phyloP scores from a whole-genome alignment of 2,329 filamentous ascomycete genomes.

The Xylaria sp. region DNA sequence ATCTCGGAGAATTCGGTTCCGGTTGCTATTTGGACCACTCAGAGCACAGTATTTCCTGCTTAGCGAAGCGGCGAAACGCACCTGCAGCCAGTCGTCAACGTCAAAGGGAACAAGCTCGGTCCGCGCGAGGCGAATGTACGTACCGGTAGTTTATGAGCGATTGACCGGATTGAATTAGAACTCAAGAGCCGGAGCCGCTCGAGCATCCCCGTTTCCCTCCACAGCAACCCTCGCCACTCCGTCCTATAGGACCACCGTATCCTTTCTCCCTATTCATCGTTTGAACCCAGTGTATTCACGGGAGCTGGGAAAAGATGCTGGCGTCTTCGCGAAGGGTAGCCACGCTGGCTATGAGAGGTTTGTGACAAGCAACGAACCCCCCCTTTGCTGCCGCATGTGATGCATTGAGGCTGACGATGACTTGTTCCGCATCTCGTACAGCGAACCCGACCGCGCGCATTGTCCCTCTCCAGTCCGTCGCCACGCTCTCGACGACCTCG shows the following conservation, averaged over 20 bases:
- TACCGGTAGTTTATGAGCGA: too few relatives aligned
- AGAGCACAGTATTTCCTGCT: slow-evolving; percentile 38
- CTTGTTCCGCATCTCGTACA: slow-evolving; percentile 50
- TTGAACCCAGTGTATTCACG: slow-evolving; percentile 4
- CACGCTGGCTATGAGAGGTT: slow-evolving; percentile 56
- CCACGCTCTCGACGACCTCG: slow-evolving; percentile 72
- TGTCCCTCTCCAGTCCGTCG: slow-evolving; percentile 70
- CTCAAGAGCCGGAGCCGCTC: slow-evolving; percentile 32
- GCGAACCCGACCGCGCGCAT: slow-evolving; percentile 74
- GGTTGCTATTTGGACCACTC: slow-evolving; percentile 30
- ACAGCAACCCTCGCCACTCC: slow-evolving; percentile 33
- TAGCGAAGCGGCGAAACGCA: slow-evolving; percentile 36
- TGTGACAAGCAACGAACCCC: slow-evolving; percentile 25
- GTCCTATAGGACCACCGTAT: slow-evolving; percentile 6
- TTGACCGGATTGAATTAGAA: slow-evolving; percentile 17
- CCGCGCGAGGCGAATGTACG: slow-evolving; percentile 36
- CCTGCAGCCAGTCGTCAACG: slow-evolving; percentile 36
- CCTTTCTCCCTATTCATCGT: neutral
- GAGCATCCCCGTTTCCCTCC: slow-evolving; percentile 20
- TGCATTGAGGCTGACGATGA: slow-evolving; percentile 42
- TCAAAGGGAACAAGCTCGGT: slow-evolving; percentile 34
- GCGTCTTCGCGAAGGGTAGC: slow-evolving; percentile 55
- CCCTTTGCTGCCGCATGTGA: neutral
- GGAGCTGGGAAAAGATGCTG: slow-evolving; percentile 49
- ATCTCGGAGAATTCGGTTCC: slow-evolving; percentile 24